Evolutionary conservation across 805 yeast genomes (phyloP), one percentile per base, ranked within the genome.

Genomic region (Dipodascopsis tothii): DNA sequence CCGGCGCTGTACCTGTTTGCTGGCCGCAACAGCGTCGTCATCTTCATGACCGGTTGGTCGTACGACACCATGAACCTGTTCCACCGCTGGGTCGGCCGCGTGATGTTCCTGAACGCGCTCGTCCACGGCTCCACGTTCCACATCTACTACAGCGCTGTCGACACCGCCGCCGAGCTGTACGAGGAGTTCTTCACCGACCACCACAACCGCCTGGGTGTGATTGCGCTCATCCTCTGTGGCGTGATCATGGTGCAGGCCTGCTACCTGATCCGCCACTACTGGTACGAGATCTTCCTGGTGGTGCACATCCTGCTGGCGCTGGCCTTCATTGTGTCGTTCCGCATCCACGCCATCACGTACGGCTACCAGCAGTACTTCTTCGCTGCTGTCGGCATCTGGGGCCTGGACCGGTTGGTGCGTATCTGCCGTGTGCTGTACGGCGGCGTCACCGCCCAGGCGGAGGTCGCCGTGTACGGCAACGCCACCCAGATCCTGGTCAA

Each of bases 21-120:
- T 3, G 81, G 81, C 23, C 68, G 92, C 55, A 84, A 84, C 60
- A 84, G 81, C 56, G 75, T 84, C 18, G 66, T 84, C 56, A 72
- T 74, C 49, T 66, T 64, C 57, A 42, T 80, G 3, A 73, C 87
- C 1, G 85, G 88, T 2, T 70, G 83, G 68, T 61, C 77, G 0
- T 79, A 74, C 52, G 64, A 78, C 11, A 70, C 81, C 1, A 82
- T 84, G 63, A 68, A 76, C 54, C 63, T 68, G 22, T 74, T 73
- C 56, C 95, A 85, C 62, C 77, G 72, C 59, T 77, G 82, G 80
- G 60, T 70, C 37, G 80, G 82, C 1, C 68, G 80, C 48, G 64
- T 71, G 0, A 62, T 71, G 52, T 63, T 70, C 18, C 49, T 73
- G 19, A 60, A 75, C 40, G 70, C 72, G 4, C 14, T n/a, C 11